These are phyloP conservation scores for Sutorius australiensis DNA, from an alignment of 768 basidiomycete species.

Conservation along the genomic window DNA sequence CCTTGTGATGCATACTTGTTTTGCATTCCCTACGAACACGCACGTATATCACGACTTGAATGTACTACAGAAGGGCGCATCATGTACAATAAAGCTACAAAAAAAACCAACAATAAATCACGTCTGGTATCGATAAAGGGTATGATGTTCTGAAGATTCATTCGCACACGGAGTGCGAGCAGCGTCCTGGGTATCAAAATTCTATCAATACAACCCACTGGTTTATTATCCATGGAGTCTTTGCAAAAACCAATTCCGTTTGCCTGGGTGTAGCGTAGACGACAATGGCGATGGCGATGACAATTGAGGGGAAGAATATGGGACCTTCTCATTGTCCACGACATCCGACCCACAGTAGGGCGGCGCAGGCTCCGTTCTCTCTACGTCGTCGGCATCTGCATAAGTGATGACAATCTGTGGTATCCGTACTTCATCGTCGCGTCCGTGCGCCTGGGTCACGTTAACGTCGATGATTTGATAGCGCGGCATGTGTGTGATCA, in stretches of 20 bases:
- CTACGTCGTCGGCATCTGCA: conserved; percentile 15
- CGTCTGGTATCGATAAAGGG: background rate
- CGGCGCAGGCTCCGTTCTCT: conserved; percentile 32
- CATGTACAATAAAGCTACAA: conserved; percentile 1
- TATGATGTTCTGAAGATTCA: background rate
- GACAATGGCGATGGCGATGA: background rate
- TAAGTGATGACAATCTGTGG: conserved; percentile 30
- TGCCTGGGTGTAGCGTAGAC: background rate
- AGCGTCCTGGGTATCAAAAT: background rate
- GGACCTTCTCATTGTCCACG: conserved; percentile 15
- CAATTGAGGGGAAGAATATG: background rate
- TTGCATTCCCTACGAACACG: too few species aligned
- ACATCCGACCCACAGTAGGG: conserved; percentile 28
- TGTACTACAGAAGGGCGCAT: background rate
- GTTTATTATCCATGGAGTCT: conserved; percentile 4
- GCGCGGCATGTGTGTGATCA: conserved; percentile 38
- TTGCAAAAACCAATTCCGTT: conserved; percentile 17
- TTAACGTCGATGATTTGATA: conserved; percentile 49
- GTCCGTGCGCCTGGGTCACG: conserved; percentile 12
- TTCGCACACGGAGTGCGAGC: background rate
- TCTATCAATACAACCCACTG: background rate
- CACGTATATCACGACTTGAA: background rate
- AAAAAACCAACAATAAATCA: background rate
- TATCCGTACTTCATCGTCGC: conserved; percentile 1
- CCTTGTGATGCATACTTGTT: background rate